A percentile compares a stretch with the other conserved stretches of the same genome.
phyloP scores from a whole-genome alignment of 768 basidiomycete species.

The Calocera viscosa region DNA sequence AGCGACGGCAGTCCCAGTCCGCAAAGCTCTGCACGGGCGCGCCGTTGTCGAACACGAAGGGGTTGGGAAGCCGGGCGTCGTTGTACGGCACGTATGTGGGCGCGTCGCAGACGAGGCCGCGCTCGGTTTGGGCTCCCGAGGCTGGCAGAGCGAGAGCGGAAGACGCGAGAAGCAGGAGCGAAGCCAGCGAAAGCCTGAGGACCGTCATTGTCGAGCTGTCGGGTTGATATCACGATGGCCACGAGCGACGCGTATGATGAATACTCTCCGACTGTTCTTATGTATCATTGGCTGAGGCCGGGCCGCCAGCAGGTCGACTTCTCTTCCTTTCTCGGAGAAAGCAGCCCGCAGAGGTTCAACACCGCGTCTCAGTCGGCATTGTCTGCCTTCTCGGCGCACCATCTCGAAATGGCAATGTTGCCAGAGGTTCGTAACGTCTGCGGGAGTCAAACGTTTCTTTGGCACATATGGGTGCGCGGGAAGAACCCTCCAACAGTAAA shows the following conservation, averaged over 20 bases:
- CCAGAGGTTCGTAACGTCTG: background rate
- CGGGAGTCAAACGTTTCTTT: background rate
- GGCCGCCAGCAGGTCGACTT: background rate
- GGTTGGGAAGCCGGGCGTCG: constrained; percentile 39
- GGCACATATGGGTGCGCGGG: background rate
- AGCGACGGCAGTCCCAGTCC: constrained; percentile 42
- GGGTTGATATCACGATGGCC: background rate
- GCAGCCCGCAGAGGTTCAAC: background rate
- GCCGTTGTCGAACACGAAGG: constrained; percentile 42
- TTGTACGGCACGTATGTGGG: constrained; percentile 19
- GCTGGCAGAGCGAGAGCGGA: background rate
- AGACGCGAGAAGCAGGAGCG: background rate
- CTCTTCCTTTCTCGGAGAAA: background rate
- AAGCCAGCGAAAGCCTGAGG: background rate
- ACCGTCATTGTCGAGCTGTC: background rate
- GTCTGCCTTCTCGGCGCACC: background rate
- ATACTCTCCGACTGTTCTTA: background rate
- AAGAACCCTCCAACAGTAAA: background rate
- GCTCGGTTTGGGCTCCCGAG: background rate
- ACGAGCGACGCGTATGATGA: background rate
- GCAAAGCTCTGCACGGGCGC: constrained; percentile 32
- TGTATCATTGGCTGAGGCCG: background rate
- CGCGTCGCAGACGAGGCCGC: background rate
- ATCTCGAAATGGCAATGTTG: background rate
- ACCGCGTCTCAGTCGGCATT: background rate